phyloP scores from a whole-genome alignment of 495 filamentous ascomycete genomes.

The Penicillium atrosanguineum region DNA sequence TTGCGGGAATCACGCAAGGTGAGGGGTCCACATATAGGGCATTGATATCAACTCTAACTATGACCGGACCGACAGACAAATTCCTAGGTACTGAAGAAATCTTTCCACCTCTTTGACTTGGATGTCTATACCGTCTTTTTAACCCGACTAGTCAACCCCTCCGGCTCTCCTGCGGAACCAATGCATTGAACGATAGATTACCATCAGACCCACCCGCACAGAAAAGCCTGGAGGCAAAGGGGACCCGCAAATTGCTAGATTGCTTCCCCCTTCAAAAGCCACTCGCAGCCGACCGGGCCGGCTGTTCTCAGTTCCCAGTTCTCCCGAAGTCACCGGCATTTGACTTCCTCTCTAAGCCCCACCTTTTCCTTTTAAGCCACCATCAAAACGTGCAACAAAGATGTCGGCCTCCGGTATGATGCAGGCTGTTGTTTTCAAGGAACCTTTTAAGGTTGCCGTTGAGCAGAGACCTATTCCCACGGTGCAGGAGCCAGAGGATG shows the following conservation, averaged over 20 bases:
- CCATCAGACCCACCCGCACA: conserved; percentile 10
- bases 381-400: conserved; percentile 4
- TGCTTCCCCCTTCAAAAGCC: not conserved
- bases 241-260: conserved; percentile 7
- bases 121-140: not conserved
- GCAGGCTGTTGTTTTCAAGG: conserved; percentile 51
- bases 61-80: not conserved
- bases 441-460: conserved; percentile 44
- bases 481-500: conserved; percentile 69
- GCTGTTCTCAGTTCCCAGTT: not conserved
- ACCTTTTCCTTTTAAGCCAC: not conserved
- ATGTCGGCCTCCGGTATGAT: conserved; percentile 33
- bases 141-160: not conserved
- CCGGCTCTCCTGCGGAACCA: not conserved
- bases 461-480: conserved; percentile 50
- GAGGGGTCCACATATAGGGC: not conserved
- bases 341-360: conserved; percentile 3
- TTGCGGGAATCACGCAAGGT: not conserved
- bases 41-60: not conserved
- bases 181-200: not conserved
- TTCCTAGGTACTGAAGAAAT: too few relatives aligned
- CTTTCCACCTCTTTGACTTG: not conserved
- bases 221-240: conserved; percentile 5
- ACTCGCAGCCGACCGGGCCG: not conserved
- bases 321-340: not conserved